These are phyloP conservation scores for Ploettnerulaceae sp. DNA, from an alignment of 2,329 filamentous ascomycete species.

Conservation along the genomic window DNA sequence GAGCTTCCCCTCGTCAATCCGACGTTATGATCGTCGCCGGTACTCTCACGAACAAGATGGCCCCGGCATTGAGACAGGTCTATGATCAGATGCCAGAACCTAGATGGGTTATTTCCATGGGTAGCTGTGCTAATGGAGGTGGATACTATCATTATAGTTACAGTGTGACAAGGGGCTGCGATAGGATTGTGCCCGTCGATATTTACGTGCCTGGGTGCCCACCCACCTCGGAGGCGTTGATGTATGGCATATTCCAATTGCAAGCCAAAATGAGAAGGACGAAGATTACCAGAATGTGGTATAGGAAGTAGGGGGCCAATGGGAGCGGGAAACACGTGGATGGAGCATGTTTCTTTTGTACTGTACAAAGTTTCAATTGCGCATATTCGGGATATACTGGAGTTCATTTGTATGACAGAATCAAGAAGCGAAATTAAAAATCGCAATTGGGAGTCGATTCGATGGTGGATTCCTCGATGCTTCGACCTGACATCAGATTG, in stretches of 20 bases:
- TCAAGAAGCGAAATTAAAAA: slow-evolving; percentile 8
- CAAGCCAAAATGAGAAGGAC: slow-evolving; percentile 36
- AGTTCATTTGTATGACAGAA: slow-evolving; percentile 24
- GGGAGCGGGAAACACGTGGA: not conserved
- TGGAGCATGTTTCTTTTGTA: slow-evolving; percentile 13
- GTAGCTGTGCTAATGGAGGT: slow-evolving; percentile 77
- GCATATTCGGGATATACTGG: slow-evolving; percentile 26
- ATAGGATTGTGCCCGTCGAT: slow-evolving; percentile 73
- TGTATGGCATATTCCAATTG: slow-evolving; percentile 56
- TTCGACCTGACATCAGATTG: no score
- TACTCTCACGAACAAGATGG: slow-evolving; percentile 95
- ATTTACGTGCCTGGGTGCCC: slow-evolving; percentile 75
- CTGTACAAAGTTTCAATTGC: slow-evolving; percentile 29
- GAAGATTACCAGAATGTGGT: slow-evolving; percentile 49
- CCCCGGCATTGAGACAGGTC: slow-evolving; percentile 79
- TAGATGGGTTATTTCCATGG: slow-evolving; percentile 80
- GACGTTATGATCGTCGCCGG: slow-evolving; percentile 94
- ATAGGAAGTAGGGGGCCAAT: slow-evolving; percentile 44
- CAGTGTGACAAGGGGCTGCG: slow-evolving; percentile 68
- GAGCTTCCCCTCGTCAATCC: slow-evolving; percentile 79
- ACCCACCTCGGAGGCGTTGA: slow-evolving; percentile 56
- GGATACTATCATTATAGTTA: slow-evolving; percentile 88
- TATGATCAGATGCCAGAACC: slow-evolving; percentile 97
- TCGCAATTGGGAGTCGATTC: no score
- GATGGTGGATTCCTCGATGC: no score